A percentile compares a stretch with the other conserved stretches of the same genome.
Evolutionary conservation across 2,329 filamentous ascomycete species (phyloP).

Genomic region (Tolypocladium amazonense): DNA sequence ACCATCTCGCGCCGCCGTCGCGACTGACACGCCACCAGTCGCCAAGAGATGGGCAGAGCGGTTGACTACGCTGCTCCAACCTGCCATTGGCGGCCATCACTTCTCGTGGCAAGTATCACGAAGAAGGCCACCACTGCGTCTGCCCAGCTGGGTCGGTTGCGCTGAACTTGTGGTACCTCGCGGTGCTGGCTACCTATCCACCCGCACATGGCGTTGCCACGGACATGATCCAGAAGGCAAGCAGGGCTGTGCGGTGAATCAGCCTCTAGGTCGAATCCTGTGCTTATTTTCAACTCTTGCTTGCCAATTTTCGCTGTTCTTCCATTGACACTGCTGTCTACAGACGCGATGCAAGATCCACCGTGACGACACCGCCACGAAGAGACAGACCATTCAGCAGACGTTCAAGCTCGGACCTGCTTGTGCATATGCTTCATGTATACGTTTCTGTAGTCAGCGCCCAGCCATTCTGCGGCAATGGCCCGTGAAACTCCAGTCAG

Average conservation of each 20-base stretch:
- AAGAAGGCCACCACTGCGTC: neutral
- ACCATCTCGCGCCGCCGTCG: too few relatives aligned
- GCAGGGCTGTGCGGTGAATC: too few relatives aligned
- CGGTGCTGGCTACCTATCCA: neutral
- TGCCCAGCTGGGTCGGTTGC: neutral
- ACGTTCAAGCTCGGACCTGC: neutral
- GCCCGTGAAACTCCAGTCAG: neutral
- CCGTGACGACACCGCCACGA: too few relatives aligned
- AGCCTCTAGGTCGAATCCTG: too few relatives aligned
- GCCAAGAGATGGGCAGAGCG: too few relatives aligned
- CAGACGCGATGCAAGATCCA: too few relatives aligned
- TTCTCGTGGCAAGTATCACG: neutral
- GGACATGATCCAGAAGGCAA: too few relatives aligned
- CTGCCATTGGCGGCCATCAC: neutral
- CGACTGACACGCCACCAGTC: too few relatives aligned
- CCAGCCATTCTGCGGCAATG: neutral
- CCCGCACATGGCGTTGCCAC: too few relatives aligned
- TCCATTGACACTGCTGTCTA: too few relatives aligned
- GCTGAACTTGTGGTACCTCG: neutral
- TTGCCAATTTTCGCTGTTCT: too few relatives aligned
- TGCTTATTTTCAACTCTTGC: too few relatives aligned
- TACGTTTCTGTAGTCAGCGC: neutral
- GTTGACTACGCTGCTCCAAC: neutral
- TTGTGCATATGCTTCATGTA: neutral
- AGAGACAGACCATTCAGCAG: neutral